Conservation (phyloP, 805 yeast species). For the Pichia scutulata region DNA sequence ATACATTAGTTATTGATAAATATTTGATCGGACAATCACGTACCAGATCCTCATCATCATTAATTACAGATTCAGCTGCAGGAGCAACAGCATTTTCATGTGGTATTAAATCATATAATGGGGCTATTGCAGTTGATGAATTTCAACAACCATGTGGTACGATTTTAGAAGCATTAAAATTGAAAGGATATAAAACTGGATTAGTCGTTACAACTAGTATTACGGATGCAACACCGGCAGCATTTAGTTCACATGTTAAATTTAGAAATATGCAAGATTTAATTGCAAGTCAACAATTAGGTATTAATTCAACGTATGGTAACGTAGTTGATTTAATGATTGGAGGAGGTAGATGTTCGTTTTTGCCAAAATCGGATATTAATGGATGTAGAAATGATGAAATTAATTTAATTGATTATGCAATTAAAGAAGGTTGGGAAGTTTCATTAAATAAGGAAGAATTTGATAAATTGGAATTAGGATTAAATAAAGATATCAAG, state of each 20-base stretch:
- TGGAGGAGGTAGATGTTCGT: constrained; percentile 90
- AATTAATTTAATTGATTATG: constrained; percentile 59
- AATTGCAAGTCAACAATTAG: constrained; percentile 84
- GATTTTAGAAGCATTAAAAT: constrained; percentile 77
- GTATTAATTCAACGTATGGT: constrained; percentile 67
- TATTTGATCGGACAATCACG: constrained; percentile 77
- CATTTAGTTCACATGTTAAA: constrained; percentile 75
- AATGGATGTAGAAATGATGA: constrained; percentile 70
- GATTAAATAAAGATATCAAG: constrained; percentile 44
- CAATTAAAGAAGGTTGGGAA: constrained; percentile 52
- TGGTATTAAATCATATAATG: constrained; percentile 75
- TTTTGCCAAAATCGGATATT: constrained; percentile 41
- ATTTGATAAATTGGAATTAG: constrained; percentile 51
- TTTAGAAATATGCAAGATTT: constrained; percentile 71
- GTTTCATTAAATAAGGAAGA: constrained; percentile 51
- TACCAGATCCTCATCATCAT: constrained; percentile 68
- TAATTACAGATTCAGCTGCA: constrained; percentile 93
- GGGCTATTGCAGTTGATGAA: constrained; percentile 83
- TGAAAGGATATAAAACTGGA: constrained; percentile 76
- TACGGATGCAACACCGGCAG: constrained; percentile 94
- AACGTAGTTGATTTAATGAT: constrained; percentile 72
- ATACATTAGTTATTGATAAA: constrained; percentile 48
- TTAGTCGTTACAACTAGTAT: constrained; percentile 87
- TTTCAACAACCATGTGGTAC: constrained; percentile 76
- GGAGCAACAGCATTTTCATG: constrained; percentile 95